Evolutionary conservation across 768 basidiomycete genomes (phyloP).

Genomic region (Lactifluus subvellereus): DNA sequence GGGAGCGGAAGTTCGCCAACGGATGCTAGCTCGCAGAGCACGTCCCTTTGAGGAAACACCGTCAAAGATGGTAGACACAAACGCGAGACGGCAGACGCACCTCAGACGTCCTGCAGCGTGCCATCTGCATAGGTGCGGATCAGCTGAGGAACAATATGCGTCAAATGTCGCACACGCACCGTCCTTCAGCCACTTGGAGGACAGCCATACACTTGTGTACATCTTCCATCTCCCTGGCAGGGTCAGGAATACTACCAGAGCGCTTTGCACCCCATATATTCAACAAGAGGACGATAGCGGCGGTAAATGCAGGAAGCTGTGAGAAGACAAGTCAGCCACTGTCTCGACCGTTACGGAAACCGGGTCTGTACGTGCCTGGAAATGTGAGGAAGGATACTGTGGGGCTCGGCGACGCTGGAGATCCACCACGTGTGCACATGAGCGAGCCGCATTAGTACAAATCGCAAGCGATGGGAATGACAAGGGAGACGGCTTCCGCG

Average conservation of each 20-base stretch:
- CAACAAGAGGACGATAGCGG: constrained; percentile 40
- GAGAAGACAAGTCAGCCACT: constrained; percentile 18
- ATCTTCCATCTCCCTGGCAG: constrained; percentile 23
- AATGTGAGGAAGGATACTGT: constrained; percentile 21
- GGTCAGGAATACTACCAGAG: constrained; percentile 16
- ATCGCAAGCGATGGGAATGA: constrained; percentile 45
- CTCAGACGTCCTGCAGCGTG: constrained; percentile 45
- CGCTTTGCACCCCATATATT: constrained; percentile 39
- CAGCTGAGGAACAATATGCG: neutral
- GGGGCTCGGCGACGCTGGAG: constrained; percentile 28
- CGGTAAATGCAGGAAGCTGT: constrained; percentile 33
- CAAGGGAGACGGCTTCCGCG: constrained; percentile 30
- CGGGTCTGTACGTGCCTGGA: constrained; percentile 10
- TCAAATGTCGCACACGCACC: constrained; percentile 5
- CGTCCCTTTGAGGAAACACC: constrained; percentile 44
- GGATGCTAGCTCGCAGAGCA: constrained; percentile 64
- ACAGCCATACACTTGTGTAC: constrained; percentile 26
- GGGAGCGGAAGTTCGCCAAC: constrained; percentile 69
- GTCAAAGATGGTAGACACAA: neutral
- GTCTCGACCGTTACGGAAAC: neutral
- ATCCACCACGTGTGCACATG: constrained; percentile 41
- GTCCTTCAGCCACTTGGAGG: constrained; percentile 19
- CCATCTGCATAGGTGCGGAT: constrained; percentile 33
- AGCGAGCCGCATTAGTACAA: constrained; percentile 46
- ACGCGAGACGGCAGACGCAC: constrained; percentile 30